Conservation (phyloP, 306 rosid species). For the Cucurbita moschata region DNA sequence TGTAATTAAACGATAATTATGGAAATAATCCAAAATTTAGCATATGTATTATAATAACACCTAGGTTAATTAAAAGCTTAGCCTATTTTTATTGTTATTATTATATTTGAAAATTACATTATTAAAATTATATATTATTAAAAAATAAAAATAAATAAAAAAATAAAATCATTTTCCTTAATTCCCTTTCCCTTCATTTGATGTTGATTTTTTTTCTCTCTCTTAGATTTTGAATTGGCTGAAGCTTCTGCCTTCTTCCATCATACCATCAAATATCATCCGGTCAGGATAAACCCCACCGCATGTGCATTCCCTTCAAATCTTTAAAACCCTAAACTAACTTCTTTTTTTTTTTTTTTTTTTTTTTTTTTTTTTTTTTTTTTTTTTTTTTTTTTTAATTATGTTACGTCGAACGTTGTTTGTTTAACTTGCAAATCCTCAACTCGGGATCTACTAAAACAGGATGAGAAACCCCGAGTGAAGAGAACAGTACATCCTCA, state of each 20-base stretch:
- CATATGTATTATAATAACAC: background rate
- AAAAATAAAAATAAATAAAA: too few relatives aligned
- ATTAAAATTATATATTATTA: too few relatives aligned
- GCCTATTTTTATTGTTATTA: background rate
- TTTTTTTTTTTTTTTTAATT: too few relatives aligned
- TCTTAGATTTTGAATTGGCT: background rate
- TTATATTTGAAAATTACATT: too few relatives aligned
- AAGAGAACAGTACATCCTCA: too few relatives aligned
- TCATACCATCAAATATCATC: background rate
- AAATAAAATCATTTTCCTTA: background rate
- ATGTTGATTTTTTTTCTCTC: background rate
- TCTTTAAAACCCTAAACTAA: background rate
- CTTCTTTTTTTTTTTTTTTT: background rate
- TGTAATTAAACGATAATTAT: background rate
- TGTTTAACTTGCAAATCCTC: too few relatives aligned
- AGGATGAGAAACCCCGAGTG: too few relatives aligned
- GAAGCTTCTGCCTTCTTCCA: background rate
- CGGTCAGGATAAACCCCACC: background rate
- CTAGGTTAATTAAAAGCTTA: background rate
- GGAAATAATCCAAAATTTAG: background rate
- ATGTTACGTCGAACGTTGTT: too few relatives aligned
- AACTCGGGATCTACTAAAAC: too few relatives aligned
- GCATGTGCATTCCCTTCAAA: background rate
- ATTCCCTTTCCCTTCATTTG: background rate
- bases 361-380: too few relatives aligned